Base-by-base conservation (phyloP, 1,284 basidiomycete genomes). In the Ceratobasidium sp. region DNA sequence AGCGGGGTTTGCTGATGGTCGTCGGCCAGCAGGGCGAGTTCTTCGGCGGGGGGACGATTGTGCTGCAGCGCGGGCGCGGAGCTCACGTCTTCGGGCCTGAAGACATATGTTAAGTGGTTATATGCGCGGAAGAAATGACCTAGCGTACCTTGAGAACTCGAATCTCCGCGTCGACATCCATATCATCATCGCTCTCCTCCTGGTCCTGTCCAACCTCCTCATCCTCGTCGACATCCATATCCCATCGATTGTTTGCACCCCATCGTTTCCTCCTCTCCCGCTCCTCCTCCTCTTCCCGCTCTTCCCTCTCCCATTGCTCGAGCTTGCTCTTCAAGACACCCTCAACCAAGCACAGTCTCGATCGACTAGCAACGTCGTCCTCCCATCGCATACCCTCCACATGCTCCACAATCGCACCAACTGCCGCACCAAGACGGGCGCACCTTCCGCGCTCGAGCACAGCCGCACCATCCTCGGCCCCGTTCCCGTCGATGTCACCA, bases 371-470 rank as follows among this genome's bases (percentile, higher is more conserved):
- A 11, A 41, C 50, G 16, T 83, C 84, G 25, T 84, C 81, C 19
- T 82, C 82, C 80, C 89, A 87, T 25, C 81, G 82, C 73, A 98
- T 87, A 0, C 95, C 95, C 47, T 90, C 85, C 7, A 95, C 88
- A 36, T 84, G 78, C 59, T 83, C 83, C 1, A 86, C 84, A 68
- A 98, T 79, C 54, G 85, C 85, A 5, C 89, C 85, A 0, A 86
- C 88, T 29, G 87, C 84, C 70, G 93, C 87, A 0, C 85, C 83
- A 16, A 94, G 81, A 39, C 96, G 82, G 59, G 86, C 84, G 87
- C 91, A 96, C 16, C 92, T 75, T 66, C 79, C 58, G 76, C 72
- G 68, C 79, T 77, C 66, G 83, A 76, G 72, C 60, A 64, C 60
- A 44, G 60, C 60, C 30, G 60, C 60, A 42, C 49, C 60, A 21